Conservation (phyloP, 164 flowering plant species). For the Sedum album region DNA sequence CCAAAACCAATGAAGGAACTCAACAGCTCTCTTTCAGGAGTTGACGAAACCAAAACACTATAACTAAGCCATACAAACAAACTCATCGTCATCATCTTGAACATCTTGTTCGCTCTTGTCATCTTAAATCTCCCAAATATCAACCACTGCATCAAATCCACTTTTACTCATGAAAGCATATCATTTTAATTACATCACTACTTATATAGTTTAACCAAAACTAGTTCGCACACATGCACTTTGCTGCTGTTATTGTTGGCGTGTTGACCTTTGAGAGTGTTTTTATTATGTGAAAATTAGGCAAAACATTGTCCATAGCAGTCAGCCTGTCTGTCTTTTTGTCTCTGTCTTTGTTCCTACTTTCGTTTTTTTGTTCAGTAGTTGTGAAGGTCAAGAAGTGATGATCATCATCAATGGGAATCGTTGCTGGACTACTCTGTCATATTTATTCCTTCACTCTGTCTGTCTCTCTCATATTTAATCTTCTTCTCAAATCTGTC, state of each 20-base stretch:
- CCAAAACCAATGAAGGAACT: not conserved
- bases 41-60: not conserved
- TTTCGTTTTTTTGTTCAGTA: not conserved
- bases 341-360: not conserved
- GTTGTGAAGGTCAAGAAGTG: not conserved
- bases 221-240: not conserved
- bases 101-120: no score
- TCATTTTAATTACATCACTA: not conserved
- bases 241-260: not conserved
- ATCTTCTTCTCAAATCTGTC: not conserved
- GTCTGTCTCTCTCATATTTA: slow-evolving; percentile 5
- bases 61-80: not conserved
- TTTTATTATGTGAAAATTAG: not conserved
- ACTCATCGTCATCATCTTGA: not conserved
- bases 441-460: not conserved
- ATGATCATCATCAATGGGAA: slow-evolving; percentile 5
- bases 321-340: not conserved
- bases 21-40: slow-evolving; percentile 3
- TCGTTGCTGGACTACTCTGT: not conserved
- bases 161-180: not conserved
- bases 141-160: not conserved
- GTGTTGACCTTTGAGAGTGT: not conserved
- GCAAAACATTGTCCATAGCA: not conserved
- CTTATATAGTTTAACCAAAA: not conserved
- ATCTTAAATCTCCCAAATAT: not conserved